These are phyloP conservation scores for Suillus subluteus DNA, from an alignment of 768 basidiomycete species.

Conservation along the genomic window DNA sequence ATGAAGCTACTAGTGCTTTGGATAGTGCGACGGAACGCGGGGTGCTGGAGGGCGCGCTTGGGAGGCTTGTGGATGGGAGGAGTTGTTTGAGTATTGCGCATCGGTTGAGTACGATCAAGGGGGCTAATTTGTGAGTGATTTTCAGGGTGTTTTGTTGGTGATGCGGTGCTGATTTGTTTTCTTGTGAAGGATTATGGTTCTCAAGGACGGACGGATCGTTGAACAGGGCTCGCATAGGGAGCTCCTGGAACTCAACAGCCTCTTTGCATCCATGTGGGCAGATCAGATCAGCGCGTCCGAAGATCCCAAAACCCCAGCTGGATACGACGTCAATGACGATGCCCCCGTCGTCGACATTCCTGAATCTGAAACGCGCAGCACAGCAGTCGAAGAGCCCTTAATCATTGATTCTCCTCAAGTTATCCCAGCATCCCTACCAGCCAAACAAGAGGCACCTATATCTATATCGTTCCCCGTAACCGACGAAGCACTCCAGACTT, in stretches of 20 bases:
- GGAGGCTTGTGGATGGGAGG: conserved; percentile 19
- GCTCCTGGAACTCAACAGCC: conserved; percentile 67
- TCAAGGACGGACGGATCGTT: conserved; percentile 87
- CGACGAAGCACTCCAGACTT: conserved; percentile 26
- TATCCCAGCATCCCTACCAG: conserved; percentile 18
- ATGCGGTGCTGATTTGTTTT: not conserved
- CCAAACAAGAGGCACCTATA: conserved; percentile 20
- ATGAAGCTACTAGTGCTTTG: conserved; percentile 81
- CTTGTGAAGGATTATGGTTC: conserved; percentile 74
- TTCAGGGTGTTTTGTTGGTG: not conserved
- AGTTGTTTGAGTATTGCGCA: conserved; percentile 33
- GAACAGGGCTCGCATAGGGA: conserved; percentile 85
- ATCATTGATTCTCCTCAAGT: conserved; percentile 22
- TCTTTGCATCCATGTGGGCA: conserved; percentile 89
- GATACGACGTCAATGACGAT: conserved; percentile 26
- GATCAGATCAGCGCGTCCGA: conserved; percentile 67
- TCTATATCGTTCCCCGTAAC: conserved; percentile 42
- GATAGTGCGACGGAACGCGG: conserved; percentile 92
- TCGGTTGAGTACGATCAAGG: conserved; percentile 51
- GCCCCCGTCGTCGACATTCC: conserved; percentile 25
- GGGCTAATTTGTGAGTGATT: conserved; percentile 58
- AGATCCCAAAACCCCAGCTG: conserved; percentile 27
- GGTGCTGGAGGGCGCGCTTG: conserved; percentile 64
- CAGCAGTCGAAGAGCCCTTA: conserved; percentile 23
- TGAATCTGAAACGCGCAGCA: conserved; percentile 24